Evolutionary conservation across 2,329 filamentous ascomycete genomes (phyloP).

Genomic region (Colletotrichum sublineola): DNA sequence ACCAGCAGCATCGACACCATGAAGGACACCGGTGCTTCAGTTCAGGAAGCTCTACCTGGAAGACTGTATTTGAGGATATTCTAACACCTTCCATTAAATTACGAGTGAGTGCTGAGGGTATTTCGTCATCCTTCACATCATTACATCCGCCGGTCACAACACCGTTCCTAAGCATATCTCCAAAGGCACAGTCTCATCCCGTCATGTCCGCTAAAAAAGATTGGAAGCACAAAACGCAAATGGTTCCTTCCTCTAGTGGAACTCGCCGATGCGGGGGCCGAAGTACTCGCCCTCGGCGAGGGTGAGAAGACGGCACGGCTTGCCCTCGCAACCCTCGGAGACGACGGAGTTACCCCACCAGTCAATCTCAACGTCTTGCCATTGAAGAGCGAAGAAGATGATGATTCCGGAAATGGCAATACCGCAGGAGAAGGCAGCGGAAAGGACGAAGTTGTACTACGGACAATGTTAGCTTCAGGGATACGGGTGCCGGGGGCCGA

Average conservation of each 20-base stretch:
- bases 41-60: too few species aligned
- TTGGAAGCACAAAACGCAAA: constrained; percentile 1
- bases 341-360: constrained; percentile 61
- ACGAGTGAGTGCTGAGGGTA: constrained; percentile 34
- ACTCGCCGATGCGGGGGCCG: constrained; percentile 46
- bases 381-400: constrained; percentile 63
- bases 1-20: background rate
- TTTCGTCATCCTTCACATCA: constrained; percentile 17
- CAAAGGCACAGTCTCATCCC: constrained; percentile 16
- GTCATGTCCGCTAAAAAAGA: constrained; percentile 19
- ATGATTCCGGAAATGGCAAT: constrained; percentile 62
- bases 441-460: constrained; percentile 62
- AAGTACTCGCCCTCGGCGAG: constrained; percentile 50
- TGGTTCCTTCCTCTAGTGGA: constrained; percentile 14
- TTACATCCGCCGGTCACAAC: constrained; percentile 20
- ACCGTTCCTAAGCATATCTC: background rate
- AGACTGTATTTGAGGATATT: background rate
- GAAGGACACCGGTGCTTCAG: too few species aligned
- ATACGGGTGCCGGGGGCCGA: background rate
- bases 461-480: constrained; percentile 34
- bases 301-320: constrained; percentile 44
- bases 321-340: constrained; percentile 48
- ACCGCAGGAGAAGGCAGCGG: constrained; percentile 59
- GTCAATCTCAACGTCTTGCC: constrained; percentile 51
- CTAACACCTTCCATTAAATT: background rate